phyloP scores from a whole-genome alignment of 805 yeast species.

The Kazachstania africana region DNA sequence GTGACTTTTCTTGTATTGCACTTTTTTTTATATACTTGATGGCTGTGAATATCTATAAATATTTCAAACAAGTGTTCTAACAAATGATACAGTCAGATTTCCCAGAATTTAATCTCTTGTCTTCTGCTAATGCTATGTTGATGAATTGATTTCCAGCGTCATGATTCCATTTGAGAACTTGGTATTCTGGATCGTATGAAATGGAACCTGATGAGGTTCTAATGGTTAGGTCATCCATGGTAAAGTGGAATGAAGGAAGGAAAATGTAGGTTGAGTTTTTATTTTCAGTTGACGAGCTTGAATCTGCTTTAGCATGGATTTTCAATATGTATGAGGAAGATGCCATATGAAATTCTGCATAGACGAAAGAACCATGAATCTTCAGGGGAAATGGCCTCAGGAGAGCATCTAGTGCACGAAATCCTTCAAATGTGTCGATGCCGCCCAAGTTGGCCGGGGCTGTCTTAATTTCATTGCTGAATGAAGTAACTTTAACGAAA shows the following conservation, averaged over 20 bases:
- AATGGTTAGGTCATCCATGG: conserved; percentile 35
- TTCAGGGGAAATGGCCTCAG: conserved; percentile 67
- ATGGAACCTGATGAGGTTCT: conserved; percentile 46
- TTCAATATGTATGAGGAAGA: conserved; percentile 36
- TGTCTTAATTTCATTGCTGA: conserved; percentile 4
- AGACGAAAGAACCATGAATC: conserved; percentile 44
- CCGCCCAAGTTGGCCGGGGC: conserved; percentile 6
- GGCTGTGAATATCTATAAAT: no score
- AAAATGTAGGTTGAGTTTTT: conserved; percentile 53
- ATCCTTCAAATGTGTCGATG: conserved; percentile 33
- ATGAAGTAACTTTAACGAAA: no score
- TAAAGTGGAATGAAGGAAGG: conserved; percentile 67
- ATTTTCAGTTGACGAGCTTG: conserved; percentile 7
- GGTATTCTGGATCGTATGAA: conserved; percentile 37
- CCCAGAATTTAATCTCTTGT: neutral
- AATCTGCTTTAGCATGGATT: conserved; percentile 26
- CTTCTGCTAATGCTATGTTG: conserved; percentile 8
- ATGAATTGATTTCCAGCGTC: conserved; percentile 31
- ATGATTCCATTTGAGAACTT: conserved; percentile 65
- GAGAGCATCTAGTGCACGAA: conserved; percentile 64
- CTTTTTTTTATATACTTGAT: no score
- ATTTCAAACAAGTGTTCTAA: neutral
- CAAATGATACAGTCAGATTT: conserved; percentile 1
- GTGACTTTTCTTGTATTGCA: no score
- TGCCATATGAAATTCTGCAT: conserved; percentile 48